These are phyloP conservation scores for Emericellopsis cladophorae DNA, from an alignment of 2,329 filamentous ascomycete genomes.

Conservation along the genomic window DNA sequence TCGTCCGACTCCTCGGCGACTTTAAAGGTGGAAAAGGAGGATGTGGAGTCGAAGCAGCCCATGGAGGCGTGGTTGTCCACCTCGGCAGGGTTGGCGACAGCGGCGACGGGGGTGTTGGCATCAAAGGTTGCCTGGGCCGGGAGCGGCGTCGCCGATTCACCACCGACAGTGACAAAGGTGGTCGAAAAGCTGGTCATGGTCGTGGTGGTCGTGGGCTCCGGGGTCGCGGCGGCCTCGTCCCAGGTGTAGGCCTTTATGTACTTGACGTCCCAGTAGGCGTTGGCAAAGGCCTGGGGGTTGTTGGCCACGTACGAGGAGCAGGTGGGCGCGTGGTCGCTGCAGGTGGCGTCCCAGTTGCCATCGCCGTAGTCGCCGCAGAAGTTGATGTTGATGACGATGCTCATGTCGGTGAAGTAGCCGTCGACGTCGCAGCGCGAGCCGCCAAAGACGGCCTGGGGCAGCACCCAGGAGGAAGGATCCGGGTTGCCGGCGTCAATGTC, in stretches of 20 bases:
- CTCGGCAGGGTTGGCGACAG: slow-evolving; percentile 14
- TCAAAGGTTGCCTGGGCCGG: not conserved
- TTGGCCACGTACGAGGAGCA: slow-evolving; percentile 32
- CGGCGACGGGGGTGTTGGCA: slow-evolving; percentile 1
- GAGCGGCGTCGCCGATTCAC: no score
- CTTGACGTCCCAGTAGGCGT: slow-evolving; percentile 38
- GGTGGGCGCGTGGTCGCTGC: slow-evolving; percentile 24
- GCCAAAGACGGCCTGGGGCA: slow-evolving; percentile 58
- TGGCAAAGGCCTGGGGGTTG: slow-evolving; percentile 28
- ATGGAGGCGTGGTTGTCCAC: slow-evolving; percentile 20
- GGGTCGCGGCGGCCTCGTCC: not conserved
- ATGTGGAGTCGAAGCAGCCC: slow-evolving; percentile 28
- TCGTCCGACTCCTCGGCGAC: slow-evolving; percentile 11
- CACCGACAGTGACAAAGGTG: not conserved
- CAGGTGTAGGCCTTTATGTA: slow-evolving; percentile 34
- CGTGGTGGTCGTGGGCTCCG: slow-evolving; percentile 1
- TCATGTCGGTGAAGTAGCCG: slow-evolving; percentile 52
- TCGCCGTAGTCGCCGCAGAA: slow-evolving; percentile 70
- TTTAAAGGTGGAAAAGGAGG: slow-evolving; percentile 21
- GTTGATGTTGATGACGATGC: slow-evolving; percentile 61
- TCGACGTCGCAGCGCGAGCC: slow-evolving; percentile 51
- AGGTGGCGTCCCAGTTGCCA: slow-evolving; percentile 28
- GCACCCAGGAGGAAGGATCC: slow-evolving; percentile 53
- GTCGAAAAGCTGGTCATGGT: not conserved
- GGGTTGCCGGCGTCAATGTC: slow-evolving; percentile 51